Evolutionary conservation across 139 green algal species (phyloP), one percentile per base, ranked within the genome.

Genomic region (Coelastrella sp.): DNA sequence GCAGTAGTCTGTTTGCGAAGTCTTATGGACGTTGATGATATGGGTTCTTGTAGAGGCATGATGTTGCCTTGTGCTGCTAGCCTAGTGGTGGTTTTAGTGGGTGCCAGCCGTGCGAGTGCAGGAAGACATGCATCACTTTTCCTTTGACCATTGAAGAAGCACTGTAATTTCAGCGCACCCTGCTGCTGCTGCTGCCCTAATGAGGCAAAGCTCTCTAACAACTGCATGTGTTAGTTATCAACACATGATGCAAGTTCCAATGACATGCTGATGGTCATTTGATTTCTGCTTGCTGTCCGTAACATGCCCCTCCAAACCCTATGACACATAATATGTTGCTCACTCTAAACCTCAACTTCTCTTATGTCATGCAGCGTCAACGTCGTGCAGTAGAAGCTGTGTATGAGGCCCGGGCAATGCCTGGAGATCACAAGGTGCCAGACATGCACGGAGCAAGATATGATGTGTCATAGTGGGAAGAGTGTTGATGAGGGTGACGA

Each of bases 301-400:
- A 32, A 21, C 17, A 19, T 64, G 19, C 5, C 19, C 11, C 15
- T 9, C 45, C 45, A 9, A 57, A 75, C 66, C 66, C 30, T 25
- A 37, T 15, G 13, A 8, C 0, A 8, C 40, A 38, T 30, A 27
- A 8, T 30, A 41, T 6, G 21, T 6, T 38, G 30, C 66, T 38
- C n/a, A n/a, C n/a, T n/a, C n/a, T n/a, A n/a, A n/a, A n/a, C n/a
- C n/a, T n/a, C n/a, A 15, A 21, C 6, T 75, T 37, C 66, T n/a
- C 6, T 37, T 9, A 23, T 9, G 35, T 21, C 32, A 8, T 80
- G 66, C 90, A 96, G 91, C 77, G 88, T 11, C 90, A 89, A 73
- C 89, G 93, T 7, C 84, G 95, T 57, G 93, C 94, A 37, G 94
- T 98, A 35, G 88, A 96, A 76, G 91, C 94, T 19, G 94, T 98